Evolutionary conservation across 306 rosid species (phyloP).

Genomic region (Abrus pulchellus): DNA sequence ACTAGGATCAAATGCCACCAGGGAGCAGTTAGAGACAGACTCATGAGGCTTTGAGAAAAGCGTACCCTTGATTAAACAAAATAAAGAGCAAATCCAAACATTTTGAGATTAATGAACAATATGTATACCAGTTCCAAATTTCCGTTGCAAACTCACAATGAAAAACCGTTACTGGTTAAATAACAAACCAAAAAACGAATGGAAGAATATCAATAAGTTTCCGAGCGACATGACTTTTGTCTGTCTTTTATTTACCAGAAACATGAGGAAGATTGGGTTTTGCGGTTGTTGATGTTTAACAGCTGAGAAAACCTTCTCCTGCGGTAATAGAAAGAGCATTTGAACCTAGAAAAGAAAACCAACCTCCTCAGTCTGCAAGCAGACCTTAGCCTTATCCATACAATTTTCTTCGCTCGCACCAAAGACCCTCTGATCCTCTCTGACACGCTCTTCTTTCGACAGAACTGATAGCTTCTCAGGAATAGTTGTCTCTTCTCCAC

Average conservation of each 20-base stretch:
- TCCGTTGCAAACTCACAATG: background rate
- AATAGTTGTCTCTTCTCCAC: conserved; percentile 84
- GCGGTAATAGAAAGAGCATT: conserved; percentile 64
- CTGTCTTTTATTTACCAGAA: conserved; percentile 27
- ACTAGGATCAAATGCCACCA: conserved; percentile 2
- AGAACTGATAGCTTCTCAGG: conserved; percentile 88
- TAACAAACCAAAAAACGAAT: background rate
- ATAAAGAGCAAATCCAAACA: background rate
- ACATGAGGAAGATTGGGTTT: conserved; percentile 47
- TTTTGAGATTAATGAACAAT: conserved; percentile 25
- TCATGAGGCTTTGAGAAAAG: conserved; percentile 22
- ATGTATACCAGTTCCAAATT: conserved; percentile 5
- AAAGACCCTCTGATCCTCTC: conserved; percentile 74
- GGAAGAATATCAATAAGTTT: conserved; percentile 12
- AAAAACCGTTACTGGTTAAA: background rate
- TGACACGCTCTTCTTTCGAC: conserved; percentile 66
- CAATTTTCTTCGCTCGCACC: conserved; percentile 64
- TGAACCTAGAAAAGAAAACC: conserved; percentile 59
- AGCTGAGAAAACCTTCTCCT: conserved; percentile 69
- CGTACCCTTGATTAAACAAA: background rate
- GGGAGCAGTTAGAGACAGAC: conserved; percentile 34
- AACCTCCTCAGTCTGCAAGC: conserved; percentile 54
- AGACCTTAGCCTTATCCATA: conserved; percentile 66
- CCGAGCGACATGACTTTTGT: conserved; percentile 47
- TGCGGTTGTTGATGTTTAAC: conserved; percentile 44